A percentile compares a stretch with the other conserved stretches of the same genome.
These are phyloP conservation scores for Lotmaria passim DNA, from an alignment of 208 protist genomes.

Conservation along the genomic window DNA sequence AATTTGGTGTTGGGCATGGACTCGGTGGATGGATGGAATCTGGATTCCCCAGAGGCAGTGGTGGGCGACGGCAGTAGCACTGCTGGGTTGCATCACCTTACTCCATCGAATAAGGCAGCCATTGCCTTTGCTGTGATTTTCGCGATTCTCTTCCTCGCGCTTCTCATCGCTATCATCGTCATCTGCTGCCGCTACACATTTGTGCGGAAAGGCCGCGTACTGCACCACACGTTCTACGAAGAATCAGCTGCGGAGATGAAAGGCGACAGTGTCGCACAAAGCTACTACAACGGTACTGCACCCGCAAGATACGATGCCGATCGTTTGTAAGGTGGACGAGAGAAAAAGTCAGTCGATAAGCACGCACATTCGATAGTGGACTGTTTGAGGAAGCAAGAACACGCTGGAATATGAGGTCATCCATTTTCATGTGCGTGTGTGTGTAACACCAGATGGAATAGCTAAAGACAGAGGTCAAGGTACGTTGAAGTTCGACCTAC, in stretches of 20 bases:
- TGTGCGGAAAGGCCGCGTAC: not conserved
- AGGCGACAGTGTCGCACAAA: not conserved
- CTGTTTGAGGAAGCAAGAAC: too few species aligned
- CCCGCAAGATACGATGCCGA: not conserved
- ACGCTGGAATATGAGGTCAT: too few species aligned
- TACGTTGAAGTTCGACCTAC: too few species aligned
- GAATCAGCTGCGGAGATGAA: not conserved
- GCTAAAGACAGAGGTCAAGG: too few species aligned
- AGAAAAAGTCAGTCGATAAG: too few species aligned
- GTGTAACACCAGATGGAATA: too few species aligned
- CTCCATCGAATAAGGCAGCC: constrained; percentile 15
- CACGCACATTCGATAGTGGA: too few species aligned
- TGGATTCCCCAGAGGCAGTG: not conserved
- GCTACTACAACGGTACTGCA: not conserved
- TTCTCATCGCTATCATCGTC: constrained; percentile 21
- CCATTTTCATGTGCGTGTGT: too few species aligned
- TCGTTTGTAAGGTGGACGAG: not conserved
- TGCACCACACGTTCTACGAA: not conserved
- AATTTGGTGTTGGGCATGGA: not conserved
- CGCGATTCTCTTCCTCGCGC: constrained; percentile 10
- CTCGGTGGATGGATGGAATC: not conserved
- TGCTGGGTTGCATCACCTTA: not conserved
- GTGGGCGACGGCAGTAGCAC: not conserved
- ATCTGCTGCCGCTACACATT: constrained; percentile 11
- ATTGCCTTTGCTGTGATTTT: constrained; percentile 30